Evolutionary conservation across 2,329 filamentous ascomycete species (phyloP).

Genomic region (Aspergillus quadrilineatus): DNA sequence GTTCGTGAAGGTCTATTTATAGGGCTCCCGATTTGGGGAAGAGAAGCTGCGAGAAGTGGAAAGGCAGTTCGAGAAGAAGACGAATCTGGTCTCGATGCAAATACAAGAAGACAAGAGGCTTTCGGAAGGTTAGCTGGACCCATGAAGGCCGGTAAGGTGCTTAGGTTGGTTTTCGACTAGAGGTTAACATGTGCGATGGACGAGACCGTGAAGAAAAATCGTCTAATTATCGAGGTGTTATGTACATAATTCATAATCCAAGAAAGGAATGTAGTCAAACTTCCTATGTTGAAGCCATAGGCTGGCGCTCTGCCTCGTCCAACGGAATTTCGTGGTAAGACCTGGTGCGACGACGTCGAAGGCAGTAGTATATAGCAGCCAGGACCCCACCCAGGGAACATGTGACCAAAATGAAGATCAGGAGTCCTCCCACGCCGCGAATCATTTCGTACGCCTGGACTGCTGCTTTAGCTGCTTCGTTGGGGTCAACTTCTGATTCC

Average conservation of each 20-base stretch:
- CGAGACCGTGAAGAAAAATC: background rate
- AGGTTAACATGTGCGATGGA: background rate
- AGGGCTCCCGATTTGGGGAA: background rate
- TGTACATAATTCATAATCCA: slow-evolving; percentile 8
- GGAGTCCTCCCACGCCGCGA: slow-evolving; percentile 28
- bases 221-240: slow-evolving; percentile 1
- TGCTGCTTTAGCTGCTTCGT: slow-evolving; percentile 30
- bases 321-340: slow-evolving; percentile 32
- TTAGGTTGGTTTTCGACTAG: no score
- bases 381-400: slow-evolving; percentile 27
- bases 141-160: slow-evolving; percentile 18
- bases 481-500: slow-evolving; percentile 10
- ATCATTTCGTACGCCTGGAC: slow-evolving; percentile 34
- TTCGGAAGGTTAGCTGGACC: slow-evolving; percentile 3
- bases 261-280: background rate
- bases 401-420: slow-evolving; percentile 30
- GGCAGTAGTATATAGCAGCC: slow-evolving; percentile 21
- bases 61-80: slow-evolving; percentile 19
- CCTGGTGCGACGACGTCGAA: slow-evolving; percentile 24
- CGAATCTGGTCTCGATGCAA: slow-evolving; percentile 18
- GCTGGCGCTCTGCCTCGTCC: slow-evolving; percentile 25
- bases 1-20: slow-evolving; percentile 17
- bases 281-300: slow-evolving; percentile 14
- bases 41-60: slow-evolving; percentile 15
- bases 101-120: background rate